Base-by-base conservation (phyloP, 2,329 filamentous ascomycete species). In the Paracorniculantispora psalliotae region DNA sequence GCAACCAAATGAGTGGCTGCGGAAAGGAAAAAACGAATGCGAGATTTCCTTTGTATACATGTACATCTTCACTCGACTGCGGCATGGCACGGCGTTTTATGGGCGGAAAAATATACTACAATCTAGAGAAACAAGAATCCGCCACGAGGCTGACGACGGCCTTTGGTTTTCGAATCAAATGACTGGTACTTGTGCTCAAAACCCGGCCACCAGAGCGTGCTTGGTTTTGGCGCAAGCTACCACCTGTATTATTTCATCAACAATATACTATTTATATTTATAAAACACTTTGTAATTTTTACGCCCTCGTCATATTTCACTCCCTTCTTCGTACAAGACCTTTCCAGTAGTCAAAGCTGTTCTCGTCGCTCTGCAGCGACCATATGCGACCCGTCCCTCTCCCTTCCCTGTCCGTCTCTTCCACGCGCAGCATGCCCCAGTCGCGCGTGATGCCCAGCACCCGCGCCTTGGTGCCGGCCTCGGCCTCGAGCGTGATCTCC, bases 261-360 rank as follows among this genome's bases (percentile, higher is more conserved):
- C 55, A 57, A 50, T 51, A 44, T 57, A 57, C 23, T 43, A 43
- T 44, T 47, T 57, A 17, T 8, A 35, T 43, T 4, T 30, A 30
- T 28, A 46, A 30, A 23, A 30, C n/a, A 10, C 25, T 4, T 2
- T 47, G 43, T 15, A 55, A 37, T 13, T 33, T 44, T 7, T 15
- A 12, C n/a, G 23, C 2, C 3, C 30, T 13, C n/a, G 7, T 33
- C 23, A 15, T 44, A 12, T 30, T 30, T 30, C 70, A 92, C 2
- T 86, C 73, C 79, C 96, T 97, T 67, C 88, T 83, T 77, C 85
- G 91, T 21, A 99, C 77, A 67, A 99, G 69, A 0, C 94, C 94
- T 69, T 84, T 90, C 76, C 96, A 96, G 72, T 96, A 99, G 74
- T 99, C 94, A 77, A 99, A 99, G 72, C 92, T 97, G 69, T 99